Base-by-base conservation (phyloP, 257 asterid genomes). In the Ilex aquifolium region DNA sequence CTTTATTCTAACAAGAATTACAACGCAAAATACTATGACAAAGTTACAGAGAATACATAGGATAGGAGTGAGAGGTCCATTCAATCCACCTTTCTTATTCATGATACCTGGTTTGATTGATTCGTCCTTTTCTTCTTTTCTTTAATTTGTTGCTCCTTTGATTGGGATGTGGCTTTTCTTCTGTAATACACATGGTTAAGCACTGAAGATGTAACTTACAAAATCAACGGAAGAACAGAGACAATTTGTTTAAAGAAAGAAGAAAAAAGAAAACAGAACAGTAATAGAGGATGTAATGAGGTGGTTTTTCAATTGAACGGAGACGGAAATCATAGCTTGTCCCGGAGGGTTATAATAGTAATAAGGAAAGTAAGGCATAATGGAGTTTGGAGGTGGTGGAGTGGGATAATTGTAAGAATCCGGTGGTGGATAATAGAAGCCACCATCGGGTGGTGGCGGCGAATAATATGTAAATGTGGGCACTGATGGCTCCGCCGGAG, bases 381-480 rank as follows among this genome's bases (percentile, higher is more conserved):
- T 69, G 3, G 85, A 88, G 56, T 75, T 78, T 2, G 95, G 95
- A 6, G 92, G 90, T 46, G 88, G 75, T 39, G 89, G 87, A 4
- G 60, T 65, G 0, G 27, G 27, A 21, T 21, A 21, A 21, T 21
- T 21, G 27, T 21, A 21, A 21, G 27, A 21, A 21, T 21, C 27
- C 27, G 27, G 27, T 1, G 27, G 27, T 21, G 27, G 27, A 21
- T 66, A 56, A 62, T 16, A 70, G 5, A 73, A 67, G 6, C 69
- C 80, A 73, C 57, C 65, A 21, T 72, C 72, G 5, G 62, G 54
- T 57, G 71, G 70, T 1, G 86, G 75, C 3, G 92, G 82, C 0
- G 90, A 81, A 4, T 60, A 56, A 6, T 73, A 63, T 36, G 0
- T 4, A 36, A 36, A 36, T 36, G 42, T 36, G 42, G 42, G 42